Percentiles rank a stretch among this genome's conserved stretches.
Conservation (phyloP, 1,284 basidiomycete genomes). For the Leccinum pachyderme region DNA sequence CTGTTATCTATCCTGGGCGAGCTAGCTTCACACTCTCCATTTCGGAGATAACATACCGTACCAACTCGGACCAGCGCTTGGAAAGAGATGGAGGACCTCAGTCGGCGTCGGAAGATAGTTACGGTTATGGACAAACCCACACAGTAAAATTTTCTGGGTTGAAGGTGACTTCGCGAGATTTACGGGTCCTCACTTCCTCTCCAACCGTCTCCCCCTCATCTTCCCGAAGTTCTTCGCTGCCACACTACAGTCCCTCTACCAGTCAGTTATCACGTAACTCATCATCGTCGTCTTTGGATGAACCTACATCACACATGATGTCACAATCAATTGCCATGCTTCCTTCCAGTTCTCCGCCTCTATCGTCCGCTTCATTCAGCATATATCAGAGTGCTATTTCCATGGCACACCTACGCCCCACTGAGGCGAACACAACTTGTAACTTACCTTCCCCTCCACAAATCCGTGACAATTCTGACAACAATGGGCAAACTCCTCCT, state of each 20-base stretch:
- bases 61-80: slow-evolving; percentile 19
- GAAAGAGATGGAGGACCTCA: slow-evolving; percentile 11
- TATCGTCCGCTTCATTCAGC: slow-evolving; percentile 49
- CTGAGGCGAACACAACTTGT: not conserved
- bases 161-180: slow-evolving; percentile 42
- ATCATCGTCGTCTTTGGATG: slow-evolving; percentile 54
- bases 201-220: slow-evolving; percentile 8
- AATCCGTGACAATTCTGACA: not conserved
- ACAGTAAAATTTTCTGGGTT: slow-evolving; percentile 53
- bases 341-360: slow-evolving; percentile 44
- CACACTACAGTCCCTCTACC: slow-evolving; percentile 30
- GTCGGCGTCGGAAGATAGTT: slow-evolving; percentile 30
- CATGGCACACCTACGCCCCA: slow-evolving; percentile 25
- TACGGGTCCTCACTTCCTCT: slow-evolving; percentile 32
- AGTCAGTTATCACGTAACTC: slow-evolving; percentile 41
- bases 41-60: slow-evolving; percentile 57
- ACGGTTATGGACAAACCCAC: slow-evolving; percentile 30
- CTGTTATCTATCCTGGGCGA: slow-evolving; percentile 59
- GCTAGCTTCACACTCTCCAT: slow-evolving; percentile 62
- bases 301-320: slow-evolving; percentile 65
- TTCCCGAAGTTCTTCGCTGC: slow-evolving; percentile 18
- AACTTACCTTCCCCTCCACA: not conserved
- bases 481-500: slow-evolving; percentile 1
- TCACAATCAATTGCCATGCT: slow-evolving; percentile 70
- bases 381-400: slow-evolving; percentile 78